Evolutionary conservation across 2,329 filamentous ascomycete genomes (phyloP).

Genomic region (Didymella lethalis): DNA sequence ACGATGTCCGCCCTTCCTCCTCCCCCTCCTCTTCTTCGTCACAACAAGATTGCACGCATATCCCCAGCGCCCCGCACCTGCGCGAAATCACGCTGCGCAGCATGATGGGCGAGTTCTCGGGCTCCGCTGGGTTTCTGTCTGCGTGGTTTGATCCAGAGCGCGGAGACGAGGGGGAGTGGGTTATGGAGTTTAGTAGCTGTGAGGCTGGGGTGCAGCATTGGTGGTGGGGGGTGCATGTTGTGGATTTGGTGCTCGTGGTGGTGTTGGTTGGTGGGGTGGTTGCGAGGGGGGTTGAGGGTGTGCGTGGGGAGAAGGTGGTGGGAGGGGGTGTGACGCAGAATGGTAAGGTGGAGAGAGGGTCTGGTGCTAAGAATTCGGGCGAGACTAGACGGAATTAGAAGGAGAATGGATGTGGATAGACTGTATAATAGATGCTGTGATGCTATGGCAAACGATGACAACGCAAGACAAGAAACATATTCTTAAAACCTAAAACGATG

Average conservation of each 20-base stretch:
- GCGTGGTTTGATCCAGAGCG: conserved; percentile 81
- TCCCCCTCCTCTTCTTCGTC: too few relatives aligned
- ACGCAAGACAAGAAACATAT: too few relatives aligned
- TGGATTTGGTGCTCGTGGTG: conserved; percentile 18
- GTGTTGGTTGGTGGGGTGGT: background rate
- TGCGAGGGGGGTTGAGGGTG: background rate
- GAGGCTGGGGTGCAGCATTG: conserved; percentile 84
- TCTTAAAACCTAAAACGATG: too few relatives aligned
- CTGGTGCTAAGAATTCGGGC: background rate
- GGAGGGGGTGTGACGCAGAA: background rate
- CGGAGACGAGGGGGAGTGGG: conserved; percentile 81
- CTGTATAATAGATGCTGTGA: too few relatives aligned
- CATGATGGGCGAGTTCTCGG: conserved; percentile 98
- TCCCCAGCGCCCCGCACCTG: conserved; percentile 62
- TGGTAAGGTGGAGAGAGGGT: background rate
- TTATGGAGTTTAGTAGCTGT: conserved; percentile 80
- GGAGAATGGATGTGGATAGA: background rate
- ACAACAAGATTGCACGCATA: conserved; percentile 24
- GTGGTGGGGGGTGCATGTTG: conserved; percentile 89
- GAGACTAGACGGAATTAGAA: background rate
- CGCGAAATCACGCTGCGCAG: conserved; percentile 92
- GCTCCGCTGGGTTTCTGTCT: conserved; percentile 86
- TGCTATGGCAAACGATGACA: too few relatives aligned
- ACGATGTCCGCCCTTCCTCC: conserved; percentile 49
- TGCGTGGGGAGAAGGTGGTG: background rate